Percentiles rank a stretch among this genome's conserved stretches.
Conservation (phyloP, 176 grass and related monocot genomes). For the Oryza meridionalis region DNA sequence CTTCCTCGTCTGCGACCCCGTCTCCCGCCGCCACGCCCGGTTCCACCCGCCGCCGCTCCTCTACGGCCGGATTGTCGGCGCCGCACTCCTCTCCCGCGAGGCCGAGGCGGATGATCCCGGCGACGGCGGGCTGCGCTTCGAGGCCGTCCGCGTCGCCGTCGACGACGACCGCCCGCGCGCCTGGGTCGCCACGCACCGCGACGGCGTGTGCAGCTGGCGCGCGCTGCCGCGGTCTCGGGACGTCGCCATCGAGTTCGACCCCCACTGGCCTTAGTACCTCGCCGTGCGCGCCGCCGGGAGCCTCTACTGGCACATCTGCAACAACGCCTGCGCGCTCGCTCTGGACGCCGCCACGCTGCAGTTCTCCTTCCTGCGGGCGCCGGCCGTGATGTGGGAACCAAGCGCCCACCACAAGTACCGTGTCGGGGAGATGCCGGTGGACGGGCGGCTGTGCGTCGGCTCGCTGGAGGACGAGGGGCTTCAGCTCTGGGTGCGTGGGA, state of each 20-base stretch:
- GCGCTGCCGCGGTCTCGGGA: neutral
- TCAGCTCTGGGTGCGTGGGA: neutral
- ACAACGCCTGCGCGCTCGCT: neutral
- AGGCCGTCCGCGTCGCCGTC: conserved; percentile 9
- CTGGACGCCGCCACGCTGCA: conserved; percentile 5
- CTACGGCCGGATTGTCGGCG: too few species aligned
- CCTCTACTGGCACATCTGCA: conserved; percentile 32
- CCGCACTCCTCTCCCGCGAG: neutral
- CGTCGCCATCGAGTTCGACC: conserved; percentile 17
- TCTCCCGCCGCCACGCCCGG: too few species aligned
- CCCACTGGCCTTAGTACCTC: neutral
- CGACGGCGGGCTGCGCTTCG: neutral
- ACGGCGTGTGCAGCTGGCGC: neutral
- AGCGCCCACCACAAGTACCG: conserved; percentile 20
- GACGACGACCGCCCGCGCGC: neutral
- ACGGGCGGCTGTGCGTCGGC: conserved; percentile 33
- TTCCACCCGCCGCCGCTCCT: too few species aligned
- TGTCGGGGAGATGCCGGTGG: conserved; percentile 33
- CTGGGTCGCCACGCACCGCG: conserved; percentile 28
- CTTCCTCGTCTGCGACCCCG: neutral
- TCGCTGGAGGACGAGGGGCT: neutral
- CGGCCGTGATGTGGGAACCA: neutral
- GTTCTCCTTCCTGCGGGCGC: conserved; percentile 4
- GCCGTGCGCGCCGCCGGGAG: conserved; percentile 33
- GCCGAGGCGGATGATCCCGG: neutral